Evolutionary conservation across 257 asterid species (phyloP), one percentile per base, ranked within the genome.

Genomic region (Apocynum venetum): DNA sequence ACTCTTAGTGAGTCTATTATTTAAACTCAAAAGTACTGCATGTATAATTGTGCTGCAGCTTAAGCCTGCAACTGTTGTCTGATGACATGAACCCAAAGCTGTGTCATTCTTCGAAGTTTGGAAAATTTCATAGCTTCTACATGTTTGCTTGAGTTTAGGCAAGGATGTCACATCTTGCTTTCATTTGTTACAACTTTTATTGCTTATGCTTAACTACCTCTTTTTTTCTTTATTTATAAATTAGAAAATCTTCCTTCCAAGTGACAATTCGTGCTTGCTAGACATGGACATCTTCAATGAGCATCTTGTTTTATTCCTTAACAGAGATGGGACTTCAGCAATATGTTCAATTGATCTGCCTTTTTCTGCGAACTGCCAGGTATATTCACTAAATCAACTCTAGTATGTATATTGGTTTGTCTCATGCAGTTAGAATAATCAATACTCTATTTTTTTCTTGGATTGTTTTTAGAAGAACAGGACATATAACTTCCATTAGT

Each of bases 271-370:
- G 57, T 85, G 80, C 87, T 83, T 95, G 81, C 87, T 87, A 79
- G 98, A 95, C 83, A 89, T 95, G 99, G 99, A 93, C 85, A 89
- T 95, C 77, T 93, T 86, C 89, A 81, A 87, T 17, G 92, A 85
- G 51, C 92, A 93, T 79, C 81, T 95, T 78, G 96, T 95, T 80
- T 96, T 95, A 85, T 90, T 83, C 71, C 86, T 93, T 68, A 89
- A 86, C 87, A 93, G 82, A 86, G 86, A 80, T 41, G 97, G 97
- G 73, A 86, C 90, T 12, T 89, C 97, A 60, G 81, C 84, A 3
- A 86, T 90, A 76, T 91, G 99, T 82, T 95, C 98, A 57, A 79
- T 95, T 74, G 46, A 84, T 77, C 73, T 95, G 89, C 88, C 87
- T 71, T 79, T 81, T 76, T 83, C 81, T 76, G 64, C 80, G 59